These are phyloP conservation scores for Setaria viridis DNA, from an alignment of 202 grass and related monocot genomes.

Conservation along the genomic window DNA sequence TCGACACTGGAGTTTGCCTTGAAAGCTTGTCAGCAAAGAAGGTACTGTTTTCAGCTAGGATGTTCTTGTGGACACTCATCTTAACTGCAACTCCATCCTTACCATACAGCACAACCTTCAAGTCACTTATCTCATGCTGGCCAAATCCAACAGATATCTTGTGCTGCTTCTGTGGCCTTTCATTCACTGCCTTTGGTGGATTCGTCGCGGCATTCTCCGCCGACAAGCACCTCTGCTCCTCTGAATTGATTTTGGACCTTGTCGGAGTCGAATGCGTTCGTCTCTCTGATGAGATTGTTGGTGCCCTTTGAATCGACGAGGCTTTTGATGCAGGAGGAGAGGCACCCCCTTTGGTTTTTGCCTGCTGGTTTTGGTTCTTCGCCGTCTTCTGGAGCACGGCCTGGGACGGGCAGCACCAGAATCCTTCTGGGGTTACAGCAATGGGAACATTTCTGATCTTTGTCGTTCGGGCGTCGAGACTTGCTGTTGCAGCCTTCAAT, in stretches of 20 bases:
- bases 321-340: constrained; percentile 67
- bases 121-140: constrained; percentile 72
- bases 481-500: constrained; percentile 60
- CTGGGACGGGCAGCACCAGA: constrained; percentile 96
- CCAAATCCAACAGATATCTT: constrained; percentile 96
- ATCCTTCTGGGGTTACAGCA: constrained; percentile 93
- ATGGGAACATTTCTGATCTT: constrained; percentile 89
- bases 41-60: constrained; percentile 78
- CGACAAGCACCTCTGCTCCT: constrained; percentile 49
- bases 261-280: constrained; percentile 53
- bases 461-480: constrained; percentile 52
- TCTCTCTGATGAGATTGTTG: constrained; percentile 56
- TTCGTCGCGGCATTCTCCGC: constrained; percentile 30
- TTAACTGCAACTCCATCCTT: constrained; percentile 85
- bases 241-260: constrained; percentile 58
- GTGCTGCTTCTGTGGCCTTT: constrained; percentile 60
- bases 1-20: constrained; percentile 57
- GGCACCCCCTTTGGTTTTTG: constrained; percentile 55
- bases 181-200: constrained; percentile 51
- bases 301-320: constrained; percentile 48
- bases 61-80: constrained; percentile 80
- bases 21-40: constrained; percentile 79
- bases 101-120: constrained; percentile 83
- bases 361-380: constrained; percentile 75
- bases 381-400: constrained; percentile 87